These are phyloP conservation scores for Tritrichomonas foetus DNA, from an alignment of 208 protist species.

Conservation along the genomic window DNA sequence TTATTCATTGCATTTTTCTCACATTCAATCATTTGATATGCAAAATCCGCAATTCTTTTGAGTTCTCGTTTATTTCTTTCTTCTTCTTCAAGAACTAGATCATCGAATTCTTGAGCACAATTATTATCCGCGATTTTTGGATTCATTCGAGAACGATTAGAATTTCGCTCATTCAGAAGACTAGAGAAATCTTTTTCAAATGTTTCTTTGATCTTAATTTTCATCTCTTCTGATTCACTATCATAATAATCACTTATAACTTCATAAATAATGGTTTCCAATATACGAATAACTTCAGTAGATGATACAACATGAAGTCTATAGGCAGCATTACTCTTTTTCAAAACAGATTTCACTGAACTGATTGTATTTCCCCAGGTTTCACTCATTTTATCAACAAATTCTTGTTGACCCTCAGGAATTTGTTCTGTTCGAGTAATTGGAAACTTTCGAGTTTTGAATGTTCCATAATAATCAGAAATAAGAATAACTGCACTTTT, in stretches of 20 bases:
- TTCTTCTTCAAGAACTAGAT: not conserved
- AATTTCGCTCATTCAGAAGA: not conserved
- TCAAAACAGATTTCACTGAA: not conserved
- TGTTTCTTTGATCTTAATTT: not conserved
- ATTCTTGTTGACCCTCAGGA: not conserved
- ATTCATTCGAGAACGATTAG: not conserved
- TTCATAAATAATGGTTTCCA: not conserved
- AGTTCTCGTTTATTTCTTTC: not conserved
- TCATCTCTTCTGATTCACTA: too few relatives aligned
- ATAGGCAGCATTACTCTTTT: not conserved
- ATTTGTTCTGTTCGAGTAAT: not conserved
- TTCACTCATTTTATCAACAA: not conserved
- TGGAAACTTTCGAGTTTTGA: not conserved
- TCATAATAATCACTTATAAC: not conserved
- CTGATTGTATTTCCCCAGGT: not conserved
- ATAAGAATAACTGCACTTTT: too few relatives aligned
- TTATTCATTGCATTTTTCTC: not conserved
- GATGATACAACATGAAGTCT: not conserved
- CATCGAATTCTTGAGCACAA: not conserved
- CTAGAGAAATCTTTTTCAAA: not conserved
- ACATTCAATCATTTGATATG: not conserved
- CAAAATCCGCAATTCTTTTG: not conserved
- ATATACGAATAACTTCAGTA: too few relatives aligned
- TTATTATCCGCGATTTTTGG: not conserved
- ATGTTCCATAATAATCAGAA: not conserved